A percentile compares a stretch with the other conserved stretches of the same genome.
Evolutionary conservation across 371 early-diverging fungal genomes (phyloP).

Genomic region (Batkoa obscura): DNA sequence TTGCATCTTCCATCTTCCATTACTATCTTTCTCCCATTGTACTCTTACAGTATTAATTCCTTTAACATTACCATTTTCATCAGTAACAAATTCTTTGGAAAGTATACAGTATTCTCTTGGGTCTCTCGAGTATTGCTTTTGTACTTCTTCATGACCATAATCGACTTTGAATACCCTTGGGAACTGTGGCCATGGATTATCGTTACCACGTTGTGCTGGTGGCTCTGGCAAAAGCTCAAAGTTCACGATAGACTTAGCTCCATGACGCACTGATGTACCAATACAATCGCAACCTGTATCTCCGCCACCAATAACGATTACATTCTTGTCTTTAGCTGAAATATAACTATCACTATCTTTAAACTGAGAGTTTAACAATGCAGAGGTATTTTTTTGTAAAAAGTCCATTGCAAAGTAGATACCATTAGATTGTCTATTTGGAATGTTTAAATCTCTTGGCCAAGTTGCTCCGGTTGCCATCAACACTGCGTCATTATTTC

Average conservation of each 20-base stretch:
- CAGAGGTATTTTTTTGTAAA: slow-evolving; percentile 74
- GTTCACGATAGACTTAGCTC: slow-evolving; percentile 76
- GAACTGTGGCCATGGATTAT: slow-evolving; percentile 96
- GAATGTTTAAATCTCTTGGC: slow-evolving; percentile 85
- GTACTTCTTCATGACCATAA: slow-evolving; percentile 88
- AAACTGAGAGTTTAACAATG: slow-evolving; percentile 53
- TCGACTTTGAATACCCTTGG: slow-evolving; percentile 85
- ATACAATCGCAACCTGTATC: slow-evolving; percentile 95
- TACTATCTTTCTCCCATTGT: slow-evolving; percentile 72
- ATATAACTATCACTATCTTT: slow-evolving; percentile 47
- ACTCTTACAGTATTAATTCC: slow-evolving; percentile 89
- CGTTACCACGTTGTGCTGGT: slow-evolving; percentile 50
- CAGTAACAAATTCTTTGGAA: slow-evolving; percentile 82
- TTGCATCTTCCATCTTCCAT: slow-evolving; percentile 73
- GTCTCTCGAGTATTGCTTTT: slow-evolving; percentile 69
- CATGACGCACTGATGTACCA: slow-evolving; percentile 82
- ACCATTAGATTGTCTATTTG: slow-evolving; percentile 67
- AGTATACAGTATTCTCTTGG: slow-evolving; percentile 86
- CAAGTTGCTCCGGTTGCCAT: slow-evolving; percentile 90
- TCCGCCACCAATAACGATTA: slow-evolving; percentile 94
- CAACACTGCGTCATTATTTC: slow-evolving; percentile 58
- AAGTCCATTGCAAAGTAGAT: slow-evolving; percentile 97
- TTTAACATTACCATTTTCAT: slow-evolving; percentile 57
- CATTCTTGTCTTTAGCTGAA: slow-evolving; percentile 76
- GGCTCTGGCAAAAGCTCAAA: slow-evolving; percentile 92